These are phyloP conservation scores for Dichotomopilus funicola DNA, from an alignment of 2,329 filamentous ascomycete genomes.

Conservation along the genomic window DNA sequence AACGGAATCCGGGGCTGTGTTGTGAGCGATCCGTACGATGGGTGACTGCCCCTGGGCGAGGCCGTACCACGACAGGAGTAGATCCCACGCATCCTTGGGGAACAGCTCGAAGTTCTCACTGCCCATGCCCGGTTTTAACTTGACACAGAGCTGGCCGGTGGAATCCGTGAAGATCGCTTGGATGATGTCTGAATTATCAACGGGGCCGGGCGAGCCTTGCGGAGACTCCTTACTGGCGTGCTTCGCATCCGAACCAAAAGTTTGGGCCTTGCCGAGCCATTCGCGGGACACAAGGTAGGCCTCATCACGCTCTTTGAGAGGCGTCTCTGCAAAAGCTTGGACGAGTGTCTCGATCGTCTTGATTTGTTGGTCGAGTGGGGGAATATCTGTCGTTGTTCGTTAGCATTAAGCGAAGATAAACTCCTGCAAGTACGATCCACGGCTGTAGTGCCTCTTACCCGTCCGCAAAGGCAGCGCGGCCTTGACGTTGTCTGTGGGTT, in stretches of 20 bases:
- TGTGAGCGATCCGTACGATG: constrained; percentile 70
- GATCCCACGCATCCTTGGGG: constrained; percentile 72
- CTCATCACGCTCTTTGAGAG: constrained; percentile 62
- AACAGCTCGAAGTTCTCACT: constrained; percentile 71
- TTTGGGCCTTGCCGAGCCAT: constrained; percentile 71
- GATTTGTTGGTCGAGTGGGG: constrained; percentile 55
- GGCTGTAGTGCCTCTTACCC: constrained; percentile 12
- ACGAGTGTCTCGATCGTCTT: constrained; percentile 60
- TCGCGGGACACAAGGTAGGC: constrained; percentile 71
- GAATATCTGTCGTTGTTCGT: constrained; percentile 22
- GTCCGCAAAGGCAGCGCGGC: constrained; percentile 21
- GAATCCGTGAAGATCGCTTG: constrained; percentile 51
- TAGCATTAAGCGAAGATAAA: too few species aligned
- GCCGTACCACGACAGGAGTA: constrained; percentile 78
- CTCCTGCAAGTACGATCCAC: too few species aligned
- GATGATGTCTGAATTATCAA: constrained; percentile 83
- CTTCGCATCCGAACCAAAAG: constrained; percentile 54
- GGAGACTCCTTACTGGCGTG: constrained; percentile 52
- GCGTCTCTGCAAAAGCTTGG: constrained; percentile 43
- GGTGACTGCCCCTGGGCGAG: constrained; percentile 61
- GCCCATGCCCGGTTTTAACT: constrained; percentile 62
- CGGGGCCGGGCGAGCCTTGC: constrained; percentile 61
- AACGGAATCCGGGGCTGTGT: constrained; percentile 57
- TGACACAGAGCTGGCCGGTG: constrained; percentile 55
- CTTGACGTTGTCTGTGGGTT: constrained; percentile 2